phyloP scores from a whole-genome alignment of 768 basidiomycete genomes.

The Trametes cingulata region DNA sequence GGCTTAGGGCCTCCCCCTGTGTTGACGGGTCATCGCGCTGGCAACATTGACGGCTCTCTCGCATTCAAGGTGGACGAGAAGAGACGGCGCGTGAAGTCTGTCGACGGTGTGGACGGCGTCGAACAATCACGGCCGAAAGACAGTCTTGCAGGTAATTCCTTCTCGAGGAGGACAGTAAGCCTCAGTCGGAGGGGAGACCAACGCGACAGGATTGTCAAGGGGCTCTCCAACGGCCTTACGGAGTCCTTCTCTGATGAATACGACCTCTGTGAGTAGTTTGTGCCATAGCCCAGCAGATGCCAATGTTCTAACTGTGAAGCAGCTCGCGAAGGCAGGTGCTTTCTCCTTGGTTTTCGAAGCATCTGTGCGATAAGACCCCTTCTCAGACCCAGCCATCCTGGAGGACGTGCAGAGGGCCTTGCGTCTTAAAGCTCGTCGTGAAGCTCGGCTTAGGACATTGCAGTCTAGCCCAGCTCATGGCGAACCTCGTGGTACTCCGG shows the following conservation, averaged over 20 bases:
- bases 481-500: constrained; percentile 29
- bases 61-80: constrained; percentile 22
- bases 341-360: neutral
- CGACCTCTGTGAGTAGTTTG: constrained; percentile 60
- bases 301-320: constrained; percentile 13
- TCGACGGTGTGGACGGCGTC: constrained; percentile 21
- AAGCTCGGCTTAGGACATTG: constrained; percentile 53
- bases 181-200: constrained; percentile 15
- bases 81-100: constrained; percentile 35
- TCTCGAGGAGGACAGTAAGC: constrained; percentile 6
- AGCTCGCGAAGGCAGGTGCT: constrained; percentile 74
- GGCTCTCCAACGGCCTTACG: constrained; percentile 5
- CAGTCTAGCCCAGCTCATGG: constrained; percentile 21
- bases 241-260: constrained; percentile 72
- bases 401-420: constrained; percentile 80
- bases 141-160: neutral
- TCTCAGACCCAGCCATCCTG: constrained; percentile 71
- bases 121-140: constrained; percentile 4
- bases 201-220: constrained; percentile 8
- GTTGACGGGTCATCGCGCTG: constrained; percentile 12
- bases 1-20: constrained; percentile 32
- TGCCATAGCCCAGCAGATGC: neutral
- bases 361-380: neutral
- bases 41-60: constrained; percentile 4
- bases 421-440: constrained; percentile 70